Conservation (phyloP, 345 rosid species). For the Lumnitzera racemosa region DNA sequence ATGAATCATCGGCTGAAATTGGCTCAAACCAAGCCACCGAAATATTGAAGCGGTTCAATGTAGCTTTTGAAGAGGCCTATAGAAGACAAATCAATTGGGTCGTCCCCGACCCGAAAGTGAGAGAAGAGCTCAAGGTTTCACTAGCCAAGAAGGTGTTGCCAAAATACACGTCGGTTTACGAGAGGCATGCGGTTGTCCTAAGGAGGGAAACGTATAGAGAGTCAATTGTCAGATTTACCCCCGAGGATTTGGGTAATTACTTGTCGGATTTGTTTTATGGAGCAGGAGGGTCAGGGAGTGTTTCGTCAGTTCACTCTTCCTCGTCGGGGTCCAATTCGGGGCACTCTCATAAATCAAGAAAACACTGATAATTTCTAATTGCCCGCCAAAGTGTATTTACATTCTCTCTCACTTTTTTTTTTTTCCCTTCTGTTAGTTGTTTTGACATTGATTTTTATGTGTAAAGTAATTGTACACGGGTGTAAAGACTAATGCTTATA, state of each 20-base stretch:
- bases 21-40: slow-evolving; percentile 23
- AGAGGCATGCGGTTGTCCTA: slow-evolving; percentile 19
- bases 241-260: slow-evolving; percentile 55
- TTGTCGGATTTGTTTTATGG: slow-evolving; percentile 38
- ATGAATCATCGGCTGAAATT: slow-evolving; percentile 18
- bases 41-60: slow-evolving; percentile 40
- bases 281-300: slow-evolving; percentile 24
- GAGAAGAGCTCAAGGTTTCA: slow-evolving; percentile 52
- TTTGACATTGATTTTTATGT: too few species aligned
- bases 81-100: slow-evolving; percentile 53
- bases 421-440: not conserved
- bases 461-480: too few species aligned
- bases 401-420: too few species aligned
- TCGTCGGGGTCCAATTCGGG: slow-evolving; percentile 2
- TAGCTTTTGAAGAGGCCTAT: slow-evolving; percentile 47
- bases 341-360: too few species aligned
- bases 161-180: slow-evolving; percentile 44
- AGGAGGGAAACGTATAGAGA: slow-evolving; percentile 12
- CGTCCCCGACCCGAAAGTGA: slow-evolving; percentile 40
- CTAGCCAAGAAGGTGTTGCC: slow-evolving; percentile 35
- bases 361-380: too few species aligned
- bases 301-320: slow-evolving; percentile 21
- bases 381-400: too few species aligned
- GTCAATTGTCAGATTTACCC: slow-evolving; percentile 42
- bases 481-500: too few species aligned